Evolutionary conservation across 2,329 filamentous ascomycete species (phyloP), one percentile per base, ranked within the genome.

Genomic region (Pseudodiploospora longispora): DNA sequence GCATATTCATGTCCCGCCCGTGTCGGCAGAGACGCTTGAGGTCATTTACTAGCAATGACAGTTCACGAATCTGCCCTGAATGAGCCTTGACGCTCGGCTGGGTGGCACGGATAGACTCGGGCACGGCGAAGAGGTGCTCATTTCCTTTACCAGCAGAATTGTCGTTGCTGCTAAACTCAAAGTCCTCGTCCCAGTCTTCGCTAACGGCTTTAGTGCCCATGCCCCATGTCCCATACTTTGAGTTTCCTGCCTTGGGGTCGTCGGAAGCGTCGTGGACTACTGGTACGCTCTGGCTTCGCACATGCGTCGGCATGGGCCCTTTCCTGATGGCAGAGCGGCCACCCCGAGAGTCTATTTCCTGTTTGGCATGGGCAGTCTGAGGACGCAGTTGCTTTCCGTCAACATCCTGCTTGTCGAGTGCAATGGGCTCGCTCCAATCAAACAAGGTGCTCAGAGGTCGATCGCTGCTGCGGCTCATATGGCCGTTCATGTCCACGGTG

Each of bases 121-220:
- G 87, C 27, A 94, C 61, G 35, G 62, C 57, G 51, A 67, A 64
- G 27, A 56, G 43, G 46, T 59, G 50, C 19, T 57, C 55, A 4
- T 60, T 61, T 28, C 61, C 60, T 29, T 59, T 61, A 31, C 62
- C 63, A 33, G 62, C 59, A 19, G 19, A 19, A n/a, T 62, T 62
- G 4, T 49, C 59, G 32, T 63, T 55, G 36, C 66, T 68, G 30
- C 71, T 60, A 58, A 91, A 90, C 48, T 91, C 85, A 54, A 94
- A 93, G 60, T 94, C 87, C 50, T 90, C 85, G 54, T 91, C 87
- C 87, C 87, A 94, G 57, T 93, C 87, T 59, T 94, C 87, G 49
- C 83, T 90, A 8, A 82, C 82, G 10, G 79, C 83, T 61, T 90
- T 90, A 50, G 79, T 82, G n/a, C 83, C 80, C 36, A 88, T 67